Evolutionary conservation across 345 rosid species (phyloP), one percentile per base, ranked within the genome.

Genomic region (Moringa oleifera): DNA sequence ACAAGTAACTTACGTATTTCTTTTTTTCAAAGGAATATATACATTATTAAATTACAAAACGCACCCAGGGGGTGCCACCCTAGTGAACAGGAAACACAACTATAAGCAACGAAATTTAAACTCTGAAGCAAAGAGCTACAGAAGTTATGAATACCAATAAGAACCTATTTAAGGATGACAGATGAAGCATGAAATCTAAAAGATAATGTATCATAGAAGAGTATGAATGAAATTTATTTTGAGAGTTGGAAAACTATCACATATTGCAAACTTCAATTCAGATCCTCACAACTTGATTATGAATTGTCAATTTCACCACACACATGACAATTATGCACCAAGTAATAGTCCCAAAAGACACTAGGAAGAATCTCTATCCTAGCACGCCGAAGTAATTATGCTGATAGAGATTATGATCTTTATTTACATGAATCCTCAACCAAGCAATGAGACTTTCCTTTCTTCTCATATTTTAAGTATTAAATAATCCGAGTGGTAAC

Each of bases 351-450:
- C 12, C 12, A 41, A 2, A 41, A 41, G 12, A 41, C 47, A 7
- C 12, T 1, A 41, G 1, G 23, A 63, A 54, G 45, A 0, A 54
- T 63, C 19, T 51, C 24, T 47, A 47, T 31, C 10, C 46, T 25
- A 19, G 20, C 60, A 23, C 41, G 53, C 60, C 15, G 19, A 55
- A 54, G 55, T 25, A 53, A 31, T 20, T 18, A 37, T 20, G 33
- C 57, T 20, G 15, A 21, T 1, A 25, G 31, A 4, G 17, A 5
- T 51, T 49, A 52, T 28, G 36, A 36, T 25, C 54, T 56, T 18
- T 41, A 54, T 53, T 50, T 28, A 73, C 18, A 61, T 36, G 18
- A 37, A 18, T 60, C 21, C 52, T 36, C 19, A 70, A 80, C 51
- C 55, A 66, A 37, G 56, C 25, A 17, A 53, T n/a, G 51, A 25